These are phyloP conservation scores for Talaromyces amestolkiae DNA, from an alignment of 2,329 filamentous ascomycete species.

Conservation along the genomic window DNA sequence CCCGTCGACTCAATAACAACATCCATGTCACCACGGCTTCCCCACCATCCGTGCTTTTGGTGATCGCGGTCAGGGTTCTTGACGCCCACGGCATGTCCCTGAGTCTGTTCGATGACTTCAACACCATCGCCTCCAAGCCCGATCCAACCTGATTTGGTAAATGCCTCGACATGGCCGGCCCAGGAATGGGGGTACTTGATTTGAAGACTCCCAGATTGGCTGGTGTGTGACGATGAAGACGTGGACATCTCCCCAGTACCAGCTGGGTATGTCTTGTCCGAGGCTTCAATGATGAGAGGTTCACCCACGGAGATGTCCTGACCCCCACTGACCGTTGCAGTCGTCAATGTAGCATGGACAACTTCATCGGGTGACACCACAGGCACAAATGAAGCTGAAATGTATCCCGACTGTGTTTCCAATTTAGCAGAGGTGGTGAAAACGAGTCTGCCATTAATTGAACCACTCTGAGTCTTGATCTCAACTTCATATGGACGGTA, in stretches of 20 bases:
- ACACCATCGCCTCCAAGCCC: slow-evolving; percentile 27
- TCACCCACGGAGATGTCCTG: slow-evolving; percentile 24
- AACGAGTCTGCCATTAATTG: slow-evolving; percentile 43
- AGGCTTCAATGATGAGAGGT: slow-evolving; percentile 19
- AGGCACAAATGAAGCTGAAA: slow-evolving; percentile 5
- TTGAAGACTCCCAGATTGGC: slow-evolving; percentile 25
- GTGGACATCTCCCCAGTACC: background rate
- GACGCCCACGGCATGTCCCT: slow-evolving; percentile 19
- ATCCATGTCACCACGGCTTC: slow-evolving; percentile 24
- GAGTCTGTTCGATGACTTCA: slow-evolving; percentile 18
- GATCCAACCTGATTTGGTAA: slow-evolving; percentile 20
- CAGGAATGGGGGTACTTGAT: slow-evolving; percentile 32
- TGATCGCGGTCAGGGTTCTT: slow-evolving; percentile 18
- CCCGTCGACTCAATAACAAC: slow-evolving; percentile 21
- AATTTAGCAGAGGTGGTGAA: slow-evolving; percentile 49
- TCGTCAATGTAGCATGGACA: slow-evolving; percentile 33
- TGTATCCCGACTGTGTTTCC: slow-evolving; percentile 45
- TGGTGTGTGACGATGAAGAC: slow-evolving; percentile 23
- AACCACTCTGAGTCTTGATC: slow-evolving; percentile 30
- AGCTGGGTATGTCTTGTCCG: background rate
- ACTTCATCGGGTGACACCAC: background rate
- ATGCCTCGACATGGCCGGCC: slow-evolving; percentile 30
- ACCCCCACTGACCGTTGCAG: slow-evolving; percentile 21
- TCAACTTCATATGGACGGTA: slow-evolving; percentile 29
- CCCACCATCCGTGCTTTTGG: slow-evolving; percentile 24